Percentiles rank a stretch among this genome's conserved stretches.
phyloP scores from a whole-genome alignment of 192 early-diverging fungal species.

The Podila epicladia region DNA sequence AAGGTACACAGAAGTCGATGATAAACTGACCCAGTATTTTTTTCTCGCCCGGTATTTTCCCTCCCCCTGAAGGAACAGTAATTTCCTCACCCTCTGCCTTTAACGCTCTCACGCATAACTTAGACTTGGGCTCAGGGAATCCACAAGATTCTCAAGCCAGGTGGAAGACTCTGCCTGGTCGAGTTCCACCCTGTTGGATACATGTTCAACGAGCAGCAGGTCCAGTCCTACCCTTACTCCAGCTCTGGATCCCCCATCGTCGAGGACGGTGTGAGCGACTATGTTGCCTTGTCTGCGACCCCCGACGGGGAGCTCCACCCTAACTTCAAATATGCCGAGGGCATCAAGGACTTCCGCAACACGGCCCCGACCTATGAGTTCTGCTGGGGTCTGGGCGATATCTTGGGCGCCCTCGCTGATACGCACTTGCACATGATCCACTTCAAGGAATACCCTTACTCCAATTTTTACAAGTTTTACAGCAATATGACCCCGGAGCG shows the following conservation, averaged over 20 bases:
- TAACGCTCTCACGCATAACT: neutral
- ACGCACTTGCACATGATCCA: conserved; percentile 16
- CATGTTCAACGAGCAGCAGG: conserved; percentile 29
- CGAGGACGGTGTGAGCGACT: conserved; percentile 23
- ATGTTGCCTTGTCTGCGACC: conserved; percentile 17
- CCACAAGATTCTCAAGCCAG: conserved; percentile 28
- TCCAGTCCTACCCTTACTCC: conserved; percentile 22
- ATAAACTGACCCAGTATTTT: too few relatives aligned
- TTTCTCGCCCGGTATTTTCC: too few relatives aligned
- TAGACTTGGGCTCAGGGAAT: conserved; percentile 33
- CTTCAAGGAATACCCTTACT: conserved; percentile 48
- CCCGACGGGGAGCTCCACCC: conserved; percentile 17
- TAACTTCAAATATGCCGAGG: conserved; percentile 24
- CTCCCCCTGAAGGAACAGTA: too few relatives aligned
- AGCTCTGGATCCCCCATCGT: conserved; percentile 9
- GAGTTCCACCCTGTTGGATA: conserved; percentile 28
- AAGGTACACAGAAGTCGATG: conserved; percentile 4
- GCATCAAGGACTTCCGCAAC: conserved; percentile 36
- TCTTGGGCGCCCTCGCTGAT: conserved; percentile 15
- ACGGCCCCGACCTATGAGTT: conserved; percentile 13
- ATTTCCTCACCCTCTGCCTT: too few relatives aligned
- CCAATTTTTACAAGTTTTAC: conserved; percentile 42
- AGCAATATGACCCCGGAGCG: conserved; percentile 25
- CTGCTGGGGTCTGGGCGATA: conserved; percentile 38
- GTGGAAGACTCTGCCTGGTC: conserved; percentile 25